These are phyloP conservation scores for Puya raimondii DNA, from an alignment of 176 grass and related monocot species.

Conservation along the genomic window DNA sequence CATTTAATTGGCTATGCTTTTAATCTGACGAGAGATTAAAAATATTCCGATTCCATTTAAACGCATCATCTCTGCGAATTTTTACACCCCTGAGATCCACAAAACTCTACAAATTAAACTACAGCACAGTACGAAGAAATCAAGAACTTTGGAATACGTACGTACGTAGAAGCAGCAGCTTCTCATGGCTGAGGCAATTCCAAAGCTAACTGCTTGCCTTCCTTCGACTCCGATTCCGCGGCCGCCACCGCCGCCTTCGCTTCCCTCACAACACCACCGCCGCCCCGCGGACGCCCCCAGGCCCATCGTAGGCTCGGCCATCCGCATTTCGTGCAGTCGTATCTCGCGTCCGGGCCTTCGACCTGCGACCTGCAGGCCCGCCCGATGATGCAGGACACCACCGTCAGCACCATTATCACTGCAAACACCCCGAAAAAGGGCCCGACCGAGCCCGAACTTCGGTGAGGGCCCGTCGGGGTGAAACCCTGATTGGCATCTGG, in stretches of 20 bases:
- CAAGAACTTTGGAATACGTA: background rate
- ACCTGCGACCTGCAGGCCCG: conserved; percentile 34
- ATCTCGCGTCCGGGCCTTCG: conserved; percentile 44
- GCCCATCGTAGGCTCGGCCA: background rate
- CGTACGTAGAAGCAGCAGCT: background rate
- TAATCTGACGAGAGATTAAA: no score
- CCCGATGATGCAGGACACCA: conserved; percentile 59
- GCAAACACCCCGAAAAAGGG: conserved; percentile 60
- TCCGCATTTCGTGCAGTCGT: conserved; percentile 37
- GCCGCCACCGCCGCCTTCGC: conserved; percentile 22
- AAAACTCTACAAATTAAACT: no score
- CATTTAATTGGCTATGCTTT: no score
- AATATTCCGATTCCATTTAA: no score
- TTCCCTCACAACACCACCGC: conserved; percentile 20
- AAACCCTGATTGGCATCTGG: conserved; percentile 23
- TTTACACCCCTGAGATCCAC: no score
- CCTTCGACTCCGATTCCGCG: conserved; percentile 7
- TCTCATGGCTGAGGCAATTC: conserved; percentile 48
- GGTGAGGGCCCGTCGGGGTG: background rate
- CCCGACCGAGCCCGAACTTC: conserved; percentile 30
- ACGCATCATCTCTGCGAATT: no score
- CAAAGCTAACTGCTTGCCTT: background rate
- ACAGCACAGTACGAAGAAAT: background rate
- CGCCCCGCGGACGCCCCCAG: conserved; percentile 21
- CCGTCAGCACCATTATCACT: conserved; percentile 46